Base-by-base conservation (phyloP, 495 filamentous ascomycete species). In the Penicillium angulare region DNA sequence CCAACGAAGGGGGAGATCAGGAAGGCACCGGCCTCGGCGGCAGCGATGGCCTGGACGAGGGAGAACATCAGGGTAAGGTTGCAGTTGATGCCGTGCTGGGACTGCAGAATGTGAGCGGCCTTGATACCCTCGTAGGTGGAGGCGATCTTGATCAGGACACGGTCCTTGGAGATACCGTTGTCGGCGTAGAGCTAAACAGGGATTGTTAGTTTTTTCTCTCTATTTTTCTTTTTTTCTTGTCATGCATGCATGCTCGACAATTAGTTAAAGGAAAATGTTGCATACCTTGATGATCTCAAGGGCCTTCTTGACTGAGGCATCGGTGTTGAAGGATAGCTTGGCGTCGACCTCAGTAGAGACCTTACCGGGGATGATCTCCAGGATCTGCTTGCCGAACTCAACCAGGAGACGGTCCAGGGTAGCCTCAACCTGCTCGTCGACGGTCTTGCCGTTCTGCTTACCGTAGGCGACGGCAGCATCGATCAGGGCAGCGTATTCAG, bases 11-110 rank as follows among this genome's bases (percentile, higher is more conserved):
- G 93, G 26, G 95, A 97, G 79, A 99, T 97, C 64, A 99, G 86
- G 89, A 87, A 97, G 60, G 93, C 90, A 66, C 90, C 90, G 55
- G 95, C 93, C 79, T 98, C 93, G 44, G 93, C 93, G 59, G 86
- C 93, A 57, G 91, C 91, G 68, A 97, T 95, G 65, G 93, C 93
- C 82, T 99, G 93, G 51, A 86, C 83, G 52, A 86, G 77, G 17
- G 93, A 97, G 85, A 99, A 99, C 87, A 99, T 92, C 69, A 99
- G 90, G 43, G 93, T 99, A 64, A 99, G 78, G 82, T 99, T 99
- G 86, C 83, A 87, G 83, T 97, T 97, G 78, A 99, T 84, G 60
- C 82, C 82, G 76, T 99, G 85, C 80, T 97, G 79, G 55, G 82
- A 85, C 83, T 97, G 91, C 43, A 99, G 88, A 64, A 89, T 87